These are phyloP conservation scores for Penicillium sp. DNA, from an alignment of 2,329 filamentous ascomycete species.

Conservation along the genomic window DNA sequence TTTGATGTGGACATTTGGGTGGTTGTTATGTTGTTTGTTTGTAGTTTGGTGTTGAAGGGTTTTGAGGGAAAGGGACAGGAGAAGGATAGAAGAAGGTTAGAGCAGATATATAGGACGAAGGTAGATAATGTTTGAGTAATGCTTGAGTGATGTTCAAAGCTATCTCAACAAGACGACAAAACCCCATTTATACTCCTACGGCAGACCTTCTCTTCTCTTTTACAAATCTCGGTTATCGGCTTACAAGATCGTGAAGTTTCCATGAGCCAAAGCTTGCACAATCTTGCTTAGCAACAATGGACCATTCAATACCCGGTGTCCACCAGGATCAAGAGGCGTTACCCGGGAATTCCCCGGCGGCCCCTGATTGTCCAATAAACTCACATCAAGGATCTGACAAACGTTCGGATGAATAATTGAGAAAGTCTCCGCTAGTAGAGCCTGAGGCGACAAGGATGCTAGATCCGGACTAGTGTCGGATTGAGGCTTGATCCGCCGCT, in stretches of 20 bases:
- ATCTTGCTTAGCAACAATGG: not conserved
- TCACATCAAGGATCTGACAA: not conserved
- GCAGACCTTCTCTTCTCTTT: not conserved
- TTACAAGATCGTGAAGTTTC: not conserved
- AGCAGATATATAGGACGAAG: not conserved
- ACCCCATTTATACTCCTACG: not conserved
- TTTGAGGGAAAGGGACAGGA: not conserved
- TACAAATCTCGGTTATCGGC: not conserved
- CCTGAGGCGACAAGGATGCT: not conserved
- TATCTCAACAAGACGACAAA: not conserved
- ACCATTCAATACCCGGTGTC: not conserved
- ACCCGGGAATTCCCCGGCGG: not conserved
- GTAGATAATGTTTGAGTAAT: not conserved
- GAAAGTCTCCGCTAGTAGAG: constrained; percentile 5
- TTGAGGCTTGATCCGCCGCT: not conserved
- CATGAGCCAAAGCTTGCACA: not conserved
- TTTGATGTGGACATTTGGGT: constrained; percentile 28
- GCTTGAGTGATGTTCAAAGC: not conserved
- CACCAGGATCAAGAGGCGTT: not conserved
- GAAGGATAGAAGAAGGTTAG: not conserved
- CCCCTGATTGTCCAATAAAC: not conserved
- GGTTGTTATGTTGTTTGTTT: not conserved
- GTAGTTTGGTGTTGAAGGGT: not conserved
- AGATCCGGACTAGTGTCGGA: not conserved
- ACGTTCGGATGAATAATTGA: not conserved